phyloP scores from a whole-genome alignment of 805 yeast genomes.

The Kodamaea neixiangensis region DNA sequence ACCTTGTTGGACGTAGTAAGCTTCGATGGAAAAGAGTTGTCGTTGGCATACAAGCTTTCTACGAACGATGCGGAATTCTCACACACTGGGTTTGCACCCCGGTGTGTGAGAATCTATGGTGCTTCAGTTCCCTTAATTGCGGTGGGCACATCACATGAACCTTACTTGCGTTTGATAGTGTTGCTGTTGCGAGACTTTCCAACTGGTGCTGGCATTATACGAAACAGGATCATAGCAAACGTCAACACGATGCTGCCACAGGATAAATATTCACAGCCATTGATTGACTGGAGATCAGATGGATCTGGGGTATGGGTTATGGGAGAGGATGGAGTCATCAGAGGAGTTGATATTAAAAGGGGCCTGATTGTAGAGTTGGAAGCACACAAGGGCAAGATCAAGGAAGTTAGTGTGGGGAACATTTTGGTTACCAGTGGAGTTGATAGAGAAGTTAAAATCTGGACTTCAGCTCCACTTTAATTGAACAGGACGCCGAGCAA shows the following conservation, averaged over 20 bases:
- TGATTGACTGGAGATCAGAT: conserved; percentile 44
- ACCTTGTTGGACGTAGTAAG: conserved; percentile 54
- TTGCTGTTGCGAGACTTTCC: conserved; percentile 42
- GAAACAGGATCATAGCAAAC: conserved; percentile 31
- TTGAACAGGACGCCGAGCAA: too few species aligned
- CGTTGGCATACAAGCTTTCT: conserved; percentile 46
- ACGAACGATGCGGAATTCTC: conserved; percentile 75
- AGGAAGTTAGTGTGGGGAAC: conserved; percentile 40
- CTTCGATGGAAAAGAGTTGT: conserved; percentile 7
- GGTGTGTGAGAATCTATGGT: conserved; percentile 34
- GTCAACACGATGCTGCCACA: conserved; percentile 60
- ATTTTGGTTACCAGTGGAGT: conserved; percentile 52
- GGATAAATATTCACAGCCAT: conserved; percentile 61
- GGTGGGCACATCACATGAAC: conserved; percentile 75
- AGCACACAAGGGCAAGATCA: conserved; percentile 51
- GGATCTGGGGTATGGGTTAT: conserved; percentile 61
- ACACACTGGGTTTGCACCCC: conserved; percentile 62
- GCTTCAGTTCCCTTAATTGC: conserved; percentile 41
- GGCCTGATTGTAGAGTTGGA: conserved; percentile 33
- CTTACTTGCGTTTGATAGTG: conserved; percentile 69
- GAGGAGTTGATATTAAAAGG: conserved; percentile 57
- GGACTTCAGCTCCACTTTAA: too few species aligned
- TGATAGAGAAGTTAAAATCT: conserved; percentile 22
- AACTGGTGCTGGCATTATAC: conserved; percentile 16
- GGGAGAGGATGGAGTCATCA: conserved; percentile 66